phyloP scores from a whole-genome alignment of 208 protist genomes.

The Angomonas ambiguus region DNA sequence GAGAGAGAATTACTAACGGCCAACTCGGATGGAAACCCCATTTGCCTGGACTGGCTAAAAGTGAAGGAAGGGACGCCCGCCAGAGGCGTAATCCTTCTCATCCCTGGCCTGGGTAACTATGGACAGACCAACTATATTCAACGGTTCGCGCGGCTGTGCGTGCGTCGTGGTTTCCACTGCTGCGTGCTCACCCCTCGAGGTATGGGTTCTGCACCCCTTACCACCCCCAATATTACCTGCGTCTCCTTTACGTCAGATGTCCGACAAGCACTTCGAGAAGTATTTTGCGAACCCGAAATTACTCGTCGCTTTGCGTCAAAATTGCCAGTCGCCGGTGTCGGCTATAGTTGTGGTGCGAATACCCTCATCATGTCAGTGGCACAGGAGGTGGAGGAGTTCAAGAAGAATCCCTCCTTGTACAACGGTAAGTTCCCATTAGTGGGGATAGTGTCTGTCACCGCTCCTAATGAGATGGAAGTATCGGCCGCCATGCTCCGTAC shows the following conservation, averaged over 20 bases:
- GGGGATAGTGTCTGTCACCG: constrained; percentile 15
- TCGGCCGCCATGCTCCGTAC: constrained; percentile 9
- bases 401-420: not conserved
- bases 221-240: constrained; percentile 18
- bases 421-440: not conserved
- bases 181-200: constrained; percentile 31
- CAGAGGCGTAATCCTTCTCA: constrained; percentile 27
- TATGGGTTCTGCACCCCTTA: constrained; percentile 26
- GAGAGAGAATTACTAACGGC: constrained; percentile 22
- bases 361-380: constrained; percentile 27
- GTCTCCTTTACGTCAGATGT: constrained; percentile 24
- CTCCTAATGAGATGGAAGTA: constrained; percentile 19
- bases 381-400: constrained; percentile 21
- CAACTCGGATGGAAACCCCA: constrained; percentile 27
- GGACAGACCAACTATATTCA: constrained; percentile 23
- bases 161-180: constrained; percentile 22
- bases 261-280: constrained; percentile 4
- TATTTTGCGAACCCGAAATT: constrained; percentile 2
- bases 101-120: constrained; percentile 27
- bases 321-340: constrained; percentile 26
- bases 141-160: constrained; percentile 7
- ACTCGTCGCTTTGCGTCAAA: constrained; percentile 1
- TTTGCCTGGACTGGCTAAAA: constrained; percentile 31
- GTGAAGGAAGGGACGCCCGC: not conserved
- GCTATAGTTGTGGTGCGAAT: constrained; percentile 30